Base-by-base conservation (phyloP, 225 moss, liverwort and hornwort species). In the Physcomitrellopsis africana region DNA sequence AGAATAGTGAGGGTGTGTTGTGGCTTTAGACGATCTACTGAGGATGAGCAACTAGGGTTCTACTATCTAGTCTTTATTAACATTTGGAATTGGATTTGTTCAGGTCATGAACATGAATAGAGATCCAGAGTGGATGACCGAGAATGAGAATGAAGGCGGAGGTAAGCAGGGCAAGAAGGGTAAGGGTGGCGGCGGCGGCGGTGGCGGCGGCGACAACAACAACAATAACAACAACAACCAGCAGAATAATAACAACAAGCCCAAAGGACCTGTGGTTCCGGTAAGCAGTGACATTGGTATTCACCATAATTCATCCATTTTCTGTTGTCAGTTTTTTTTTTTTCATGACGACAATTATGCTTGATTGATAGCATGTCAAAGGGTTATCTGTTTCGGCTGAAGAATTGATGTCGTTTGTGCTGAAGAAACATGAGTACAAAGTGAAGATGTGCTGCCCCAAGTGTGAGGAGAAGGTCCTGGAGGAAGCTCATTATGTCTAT, bases 361-460 rank as follows among this genome's bases (percentile, higher is more conserved):
- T 11, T 49, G 49, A 11, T 49, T 7, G 4, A 16, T 0, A n/a
- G 5, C n/a, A 1, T n/a, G 14, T 53, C 53, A 6, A n/a, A 17
- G 4, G 18, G 16, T 53, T 8, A 15, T n/a, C 2, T n/a, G n/a
- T 53, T 15, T 53, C n/a, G 2, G 17, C 17, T 53, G 17, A 65
- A 29, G 11, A 66, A 27, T 57, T 9, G 19, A 66, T 66, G 48
- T 20, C 7, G 15, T 0, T 41, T 23, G 41, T 54, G 22, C 41
- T 77, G 46, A 67, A 81, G 81, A 81, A 73, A 54, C 12, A 11
- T 17, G 81, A 81, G 9, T 81, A 45, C 47, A 77, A 48, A 62
- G 81, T 81, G 72, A 81, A 77, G 72, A 81, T 81, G 81, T 81
- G 81, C 55, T 81, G 81, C 54, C 54, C 55, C 6, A 81, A 81